These are phyloP conservation scores for Nemania sp. DNA, from an alignment of 2,329 filamentous ascomycete species.

Conservation along the genomic window DNA sequence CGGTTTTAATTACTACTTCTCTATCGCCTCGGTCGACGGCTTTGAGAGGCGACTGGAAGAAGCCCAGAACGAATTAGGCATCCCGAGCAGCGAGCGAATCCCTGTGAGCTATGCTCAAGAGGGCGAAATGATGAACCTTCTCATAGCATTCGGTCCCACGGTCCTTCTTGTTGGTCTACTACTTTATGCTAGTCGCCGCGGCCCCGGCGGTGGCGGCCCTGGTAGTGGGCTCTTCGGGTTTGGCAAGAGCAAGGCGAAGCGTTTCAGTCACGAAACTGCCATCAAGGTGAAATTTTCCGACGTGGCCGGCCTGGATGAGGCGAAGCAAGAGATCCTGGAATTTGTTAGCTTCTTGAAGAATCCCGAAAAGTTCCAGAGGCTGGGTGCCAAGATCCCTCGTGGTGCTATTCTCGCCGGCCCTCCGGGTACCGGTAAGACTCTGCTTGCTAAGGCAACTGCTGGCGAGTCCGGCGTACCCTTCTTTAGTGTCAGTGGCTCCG, in stretches of 20 bases:
- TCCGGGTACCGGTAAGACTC: constrained; percentile 96
- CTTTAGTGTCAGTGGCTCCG: constrained; percentile 97
- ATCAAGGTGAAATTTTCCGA: constrained; percentile 97
- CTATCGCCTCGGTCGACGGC: constrained; percentile 89
- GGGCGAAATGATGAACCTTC: constrained; percentile 71
- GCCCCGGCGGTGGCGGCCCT: constrained; percentile 64
- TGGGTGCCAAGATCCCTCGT: constrained; percentile 96
- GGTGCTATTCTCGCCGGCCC: constrained; percentile 97
- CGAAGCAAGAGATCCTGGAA: constrained; percentile 98
- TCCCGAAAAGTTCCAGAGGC: constrained; percentile 86
- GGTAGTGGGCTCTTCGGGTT: constrained; percentile 92
- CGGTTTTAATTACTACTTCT: constrained; percentile 87
- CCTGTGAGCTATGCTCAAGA: constrained; percentile 86
- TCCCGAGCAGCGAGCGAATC: constrained; percentile 86
- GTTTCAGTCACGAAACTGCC: constrained; percentile 95
- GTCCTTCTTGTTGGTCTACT: constrained; percentile 83
- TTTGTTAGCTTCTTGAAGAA: constrained; percentile 97
- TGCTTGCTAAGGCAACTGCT: constrained; percentile 95
- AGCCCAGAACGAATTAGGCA: constrained; percentile 84
- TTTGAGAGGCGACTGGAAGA: constrained; percentile 90
- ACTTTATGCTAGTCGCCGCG: constrained; percentile 77
- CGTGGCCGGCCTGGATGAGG: constrained; percentile 97
- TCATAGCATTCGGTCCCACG: constrained; percentile 83
- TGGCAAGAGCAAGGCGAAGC: constrained; percentile 92
- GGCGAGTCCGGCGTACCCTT: constrained; percentile 97